These are phyloP conservation scores for Xerocomellus dryophilus DNA, from an alignment of 768 basidiomycete species.

Conservation along the genomic window DNA sequence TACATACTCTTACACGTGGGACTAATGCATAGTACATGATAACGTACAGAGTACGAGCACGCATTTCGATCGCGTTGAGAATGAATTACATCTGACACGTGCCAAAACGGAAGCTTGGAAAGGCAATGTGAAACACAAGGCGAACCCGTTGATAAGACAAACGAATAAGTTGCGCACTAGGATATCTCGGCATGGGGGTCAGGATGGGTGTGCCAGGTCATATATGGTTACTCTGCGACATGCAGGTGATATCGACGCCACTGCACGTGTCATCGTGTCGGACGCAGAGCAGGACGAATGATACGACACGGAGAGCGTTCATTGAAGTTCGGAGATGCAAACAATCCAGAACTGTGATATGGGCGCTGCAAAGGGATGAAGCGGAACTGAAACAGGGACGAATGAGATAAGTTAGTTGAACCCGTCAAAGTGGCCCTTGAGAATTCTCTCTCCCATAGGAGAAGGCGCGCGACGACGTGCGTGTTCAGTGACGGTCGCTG, in stretches of 20 bases:
- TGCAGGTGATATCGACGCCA: conserved; percentile 12
- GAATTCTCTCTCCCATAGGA: conserved; percentile 87
- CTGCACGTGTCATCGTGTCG: conserved; percentile 3
- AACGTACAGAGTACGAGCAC: conserved; percentile 3
- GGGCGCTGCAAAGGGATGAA: background rate
- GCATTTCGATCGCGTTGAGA: background rate
- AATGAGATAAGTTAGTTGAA: conserved; percentile 56
- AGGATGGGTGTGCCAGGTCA: background rate
- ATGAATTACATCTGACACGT: conserved; percentile 1
- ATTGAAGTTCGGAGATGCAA: background rate
- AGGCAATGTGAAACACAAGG: conserved; percentile 7
- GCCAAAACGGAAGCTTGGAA: conserved; percentile 5
- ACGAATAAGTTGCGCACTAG: conserved; percentile 15
- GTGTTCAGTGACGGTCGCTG: conserved; percentile 52
- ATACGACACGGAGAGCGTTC: conserved; percentile 6
- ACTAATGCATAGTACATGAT: conserved; percentile 20
- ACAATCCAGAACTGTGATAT: conserved; percentile 8
- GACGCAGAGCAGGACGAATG: background rate
- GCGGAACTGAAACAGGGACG: background rate
- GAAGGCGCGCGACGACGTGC: conserved; percentile 68
- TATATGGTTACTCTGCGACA: conserved; percentile 4
- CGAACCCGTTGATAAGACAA: background rate
- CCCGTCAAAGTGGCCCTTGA: conserved; percentile 89
- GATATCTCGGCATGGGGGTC: conserved; percentile 25
- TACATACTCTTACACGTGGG: conserved; percentile 18